Evolutionary conservation across 108 stramenopile genomes (phyloP).

Genomic region (Bacterosira constricta): DNA sequence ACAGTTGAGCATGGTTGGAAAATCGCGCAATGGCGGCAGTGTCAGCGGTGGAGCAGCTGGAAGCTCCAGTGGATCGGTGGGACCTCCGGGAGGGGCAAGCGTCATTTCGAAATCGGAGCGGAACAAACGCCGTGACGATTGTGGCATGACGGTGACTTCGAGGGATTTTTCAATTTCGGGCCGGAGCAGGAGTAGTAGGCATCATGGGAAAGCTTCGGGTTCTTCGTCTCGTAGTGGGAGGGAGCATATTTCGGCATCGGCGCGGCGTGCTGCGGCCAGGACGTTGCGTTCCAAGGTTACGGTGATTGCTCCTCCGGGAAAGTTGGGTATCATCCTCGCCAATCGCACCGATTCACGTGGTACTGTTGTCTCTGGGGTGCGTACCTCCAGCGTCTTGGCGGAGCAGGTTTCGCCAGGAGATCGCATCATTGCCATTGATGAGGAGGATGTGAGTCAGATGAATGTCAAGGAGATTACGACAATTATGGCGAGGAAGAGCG

Average conservation of each 20-base stretch:
- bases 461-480: conserved; percentile 88
- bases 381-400: conserved; percentile 77
- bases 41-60: conserved; percentile 34
- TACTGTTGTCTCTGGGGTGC: conserved; percentile 88
- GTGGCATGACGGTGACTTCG: conserved; percentile 54
- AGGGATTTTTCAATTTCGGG: conserved; percentile 30
- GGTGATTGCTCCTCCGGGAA: conserved; percentile 84
- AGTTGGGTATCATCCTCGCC: conserved; percentile 90
- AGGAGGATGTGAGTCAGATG: conserved; percentile 91
- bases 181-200: background rate
- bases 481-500: conserved; percentile 87
- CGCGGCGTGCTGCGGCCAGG: conserved; percentile 40
- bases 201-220: conserved; percentile 7
- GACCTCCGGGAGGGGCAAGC: conserved; percentile 12
- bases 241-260: conserved; percentile 45
- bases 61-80: conserved; percentile 36
- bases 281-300: conserved; percentile 64
- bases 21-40: conserved; percentile 25
- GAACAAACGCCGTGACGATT: conserved; percentile 52
- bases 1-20: conserved; percentile 88
- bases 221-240: conserved; percentile 5
- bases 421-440: conserved; percentile 89
- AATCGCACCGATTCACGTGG: conserved; percentile 86
- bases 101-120: conserved; percentile 16
- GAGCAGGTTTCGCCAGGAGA: conserved; percentile 83